A percentile compares a stretch with the other conserved stretches of the same genome.
phyloP scores from a whole-genome alignment of 2,329 filamentous ascomycete species.

The Myrmaecium sp. region DNA sequence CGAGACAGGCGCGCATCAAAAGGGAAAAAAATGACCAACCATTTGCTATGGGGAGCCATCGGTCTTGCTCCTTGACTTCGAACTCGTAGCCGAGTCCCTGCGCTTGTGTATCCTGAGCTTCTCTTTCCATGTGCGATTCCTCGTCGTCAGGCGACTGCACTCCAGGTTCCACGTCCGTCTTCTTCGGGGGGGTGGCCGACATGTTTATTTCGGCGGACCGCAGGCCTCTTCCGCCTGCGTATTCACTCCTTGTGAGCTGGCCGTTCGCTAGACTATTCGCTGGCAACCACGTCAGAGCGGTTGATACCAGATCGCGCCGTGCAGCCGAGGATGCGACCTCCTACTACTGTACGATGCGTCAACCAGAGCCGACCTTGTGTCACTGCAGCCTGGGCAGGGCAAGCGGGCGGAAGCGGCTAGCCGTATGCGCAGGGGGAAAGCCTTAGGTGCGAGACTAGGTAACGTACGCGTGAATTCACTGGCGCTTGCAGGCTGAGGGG shows the following conservation, averaged over 20 bases:
- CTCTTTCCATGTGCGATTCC: constrained; percentile 80
- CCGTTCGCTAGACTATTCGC: constrained; percentile 14
- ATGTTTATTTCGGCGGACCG: constrained; percentile 63
- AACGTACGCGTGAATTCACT: constrained; percentile 8
- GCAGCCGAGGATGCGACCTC: constrained; percentile 18
- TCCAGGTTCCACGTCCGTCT: constrained; percentile 73
- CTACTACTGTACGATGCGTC: constrained; percentile 5
- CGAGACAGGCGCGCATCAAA: constrained; percentile 10
- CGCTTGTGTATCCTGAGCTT: constrained; percentile 61
- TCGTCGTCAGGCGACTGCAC: constrained; percentile 81
- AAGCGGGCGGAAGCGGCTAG: constrained; percentile 14
- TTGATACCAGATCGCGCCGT: constrained; percentile 4
- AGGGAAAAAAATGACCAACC: constrained; percentile 55
- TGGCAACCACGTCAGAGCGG: constrained; percentile 5
- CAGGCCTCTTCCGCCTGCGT: constrained; percentile 19
- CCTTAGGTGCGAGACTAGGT: constrained; percentile 9
- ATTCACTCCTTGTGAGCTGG: constrained; percentile 31
- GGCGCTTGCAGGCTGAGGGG: constrained; percentile 4
- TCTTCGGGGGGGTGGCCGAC: constrained; percentile 87
- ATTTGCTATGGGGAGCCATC: constrained; percentile 99
- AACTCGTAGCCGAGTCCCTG: constrained; percentile 74
- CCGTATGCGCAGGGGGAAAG: constrained; percentile 14
- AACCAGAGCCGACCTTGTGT: constrained; percentile 5
- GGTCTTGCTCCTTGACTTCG: constrained; percentile 98
- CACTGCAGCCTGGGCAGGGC: constrained; percentile 1